Base-by-base conservation (phyloP, 2,329 filamentous ascomycete species). In the Drechslerella stenobrocha region DNA sequence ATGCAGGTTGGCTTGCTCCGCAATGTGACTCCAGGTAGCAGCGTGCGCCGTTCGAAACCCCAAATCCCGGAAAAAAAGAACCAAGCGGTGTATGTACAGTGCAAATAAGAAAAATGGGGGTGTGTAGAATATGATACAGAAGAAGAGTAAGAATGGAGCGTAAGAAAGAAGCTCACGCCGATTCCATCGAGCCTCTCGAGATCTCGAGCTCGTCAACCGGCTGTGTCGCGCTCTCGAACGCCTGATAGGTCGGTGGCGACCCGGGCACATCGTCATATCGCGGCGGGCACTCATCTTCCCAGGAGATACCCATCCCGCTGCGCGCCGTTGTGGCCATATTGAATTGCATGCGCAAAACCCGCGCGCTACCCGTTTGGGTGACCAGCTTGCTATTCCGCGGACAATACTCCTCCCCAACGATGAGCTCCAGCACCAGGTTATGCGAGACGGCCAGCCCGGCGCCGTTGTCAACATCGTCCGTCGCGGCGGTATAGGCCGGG, bases 201-300 rank as follows among this genome's bases (percentile, higher is more conserved):
- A 61, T 56, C 26, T 52, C 22, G n/a, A 61, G 34, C 52, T 57
- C 56, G 20, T 63, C 64, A 8, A 57, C 28, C 23, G 63, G 60
- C 22, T 20, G 48, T 24, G 63, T 56, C 23, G 52, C 53, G 45
- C 52, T 28, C 47, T 58, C 37, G 26, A 61, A 23, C 42, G 56
- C 37, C 18, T 75, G 79, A 77, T 91, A 91, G 3, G 80, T 81
- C 0, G 92, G 92, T 48, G 92, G 92, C 73, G 87, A 90, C 1
- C 85, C 86, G 0, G 92, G 91, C 40, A 97, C 90, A 75, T 97
- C 90, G 77, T 93, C 87, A 77, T 98, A 98, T 72, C 95, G 84
- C 0, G 92, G 92, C 9, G 92, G 92, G 74, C 89, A 86, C 79
- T 98, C 92, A 77, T 96, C 92, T 73, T 97, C 92, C 92, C 93